Evolutionary conservation across 306 rosid genomes (phyloP).

Genomic region (Cucurbita argyrosperma): DNA sequence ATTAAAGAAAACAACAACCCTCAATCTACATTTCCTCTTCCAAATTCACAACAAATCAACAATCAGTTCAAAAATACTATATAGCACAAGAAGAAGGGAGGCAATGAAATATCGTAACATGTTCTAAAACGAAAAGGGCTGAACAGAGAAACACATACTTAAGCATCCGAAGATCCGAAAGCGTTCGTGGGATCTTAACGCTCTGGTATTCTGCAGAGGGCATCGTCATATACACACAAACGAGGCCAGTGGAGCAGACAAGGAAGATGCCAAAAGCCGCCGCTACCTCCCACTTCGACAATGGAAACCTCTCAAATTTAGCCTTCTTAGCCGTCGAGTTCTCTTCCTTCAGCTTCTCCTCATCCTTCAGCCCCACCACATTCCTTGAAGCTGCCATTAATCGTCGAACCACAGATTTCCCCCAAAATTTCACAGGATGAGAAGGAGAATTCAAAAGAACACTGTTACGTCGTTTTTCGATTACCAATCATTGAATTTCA

Average conservation of each 20-base stretch:
- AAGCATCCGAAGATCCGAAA: slow-evolving; percentile 84
- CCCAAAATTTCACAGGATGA: background rate
- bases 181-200: slow-evolving; percentile 66
- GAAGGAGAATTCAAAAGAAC: background rate
- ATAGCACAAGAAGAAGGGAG: background rate
- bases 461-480: background rate
- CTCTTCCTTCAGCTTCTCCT: slow-evolving; percentile 49
- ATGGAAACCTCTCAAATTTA: slow-evolving; percentile 51
- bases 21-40: background rate
- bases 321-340: slow-evolving; percentile 66
- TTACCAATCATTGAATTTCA: background rate
- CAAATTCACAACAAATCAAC: background rate
- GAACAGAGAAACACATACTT: slow-evolving; percentile 27
- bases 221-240: slow-evolving; percentile 76
- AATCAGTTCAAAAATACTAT: background rate
- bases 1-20: background rate
- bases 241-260: slow-evolving; percentile 49
- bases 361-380: slow-evolving; percentile 45
- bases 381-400: slow-evolving; percentile 87
- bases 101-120: background rate
- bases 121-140: background rate
- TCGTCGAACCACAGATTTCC: background rate
- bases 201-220: slow-evolving; percentile 52
- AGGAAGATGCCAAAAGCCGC: slow-evolving; percentile 47
- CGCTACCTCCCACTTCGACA: slow-evolving; percentile 55